Percentiles rank a stretch among this genome's conserved stretches.
phyloP scores from a whole-genome alignment of 2,329 filamentous ascomycete genomes.

The Claviceps fusiformis region DNA sequence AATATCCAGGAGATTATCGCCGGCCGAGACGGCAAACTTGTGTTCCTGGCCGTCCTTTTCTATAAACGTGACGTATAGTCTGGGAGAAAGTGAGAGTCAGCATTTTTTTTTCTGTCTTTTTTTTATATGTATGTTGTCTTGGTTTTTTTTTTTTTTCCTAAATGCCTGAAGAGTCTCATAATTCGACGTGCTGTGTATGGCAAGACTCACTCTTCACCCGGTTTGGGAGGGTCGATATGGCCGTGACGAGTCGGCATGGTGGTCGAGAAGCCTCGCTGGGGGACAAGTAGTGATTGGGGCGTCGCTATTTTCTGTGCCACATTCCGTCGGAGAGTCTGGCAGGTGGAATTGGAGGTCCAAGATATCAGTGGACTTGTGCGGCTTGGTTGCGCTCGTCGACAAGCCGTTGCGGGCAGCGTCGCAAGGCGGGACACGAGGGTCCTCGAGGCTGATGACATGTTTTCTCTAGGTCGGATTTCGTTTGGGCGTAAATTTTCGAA shows the following conservation, averaged over 20 bases:
- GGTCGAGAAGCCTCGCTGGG: conserved; percentile 47
- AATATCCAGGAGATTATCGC: conserved; percentile 90
- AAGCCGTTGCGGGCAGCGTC: conserved; percentile 18
- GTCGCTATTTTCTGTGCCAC: background rate
- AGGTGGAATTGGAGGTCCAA: background rate
- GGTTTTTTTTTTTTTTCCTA: background rate
- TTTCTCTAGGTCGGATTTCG: background rate
- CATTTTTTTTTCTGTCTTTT: background rate
- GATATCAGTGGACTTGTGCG: conserved; percentile 8
- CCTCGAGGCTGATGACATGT: conserved; percentile 19
- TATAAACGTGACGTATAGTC: conserved; percentile 80
- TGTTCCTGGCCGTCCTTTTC: conserved; percentile 73
- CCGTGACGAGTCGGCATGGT: conserved; percentile 52
- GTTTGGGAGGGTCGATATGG: conserved; percentile 70
- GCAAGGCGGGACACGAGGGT: conserved; percentile 19
- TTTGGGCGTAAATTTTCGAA: background rate
- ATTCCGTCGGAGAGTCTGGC: background rate
- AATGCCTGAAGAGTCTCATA: too few relatives aligned
- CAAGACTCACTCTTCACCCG: conserved; percentile 77
- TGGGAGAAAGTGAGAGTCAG: conserved; percentile 19
- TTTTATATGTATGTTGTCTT: background rate
- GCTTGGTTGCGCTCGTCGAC: conserved; percentile 16
- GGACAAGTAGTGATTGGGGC: background rate
- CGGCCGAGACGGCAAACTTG: conserved; percentile 67
- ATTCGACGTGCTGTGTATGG: background rate